A percentile compares a stretch with the other conserved stretches of the same genome.
Conservation (phyloP, 192 early-diverging fungal species). For the Coemansia asiatica region DNA sequence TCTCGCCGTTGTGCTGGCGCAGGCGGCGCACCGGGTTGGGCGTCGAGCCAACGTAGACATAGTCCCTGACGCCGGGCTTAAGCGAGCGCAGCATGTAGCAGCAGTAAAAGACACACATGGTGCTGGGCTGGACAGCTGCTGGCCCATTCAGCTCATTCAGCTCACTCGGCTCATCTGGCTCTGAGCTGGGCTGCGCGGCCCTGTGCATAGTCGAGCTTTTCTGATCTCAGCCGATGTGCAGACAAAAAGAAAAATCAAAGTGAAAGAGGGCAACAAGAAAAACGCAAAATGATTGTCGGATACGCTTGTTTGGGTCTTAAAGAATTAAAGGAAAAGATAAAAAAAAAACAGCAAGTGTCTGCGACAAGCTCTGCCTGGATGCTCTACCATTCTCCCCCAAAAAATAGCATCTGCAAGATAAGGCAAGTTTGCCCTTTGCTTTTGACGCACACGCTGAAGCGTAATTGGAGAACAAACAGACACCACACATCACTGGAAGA, state of each 20-base stretch:
- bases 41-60: slow-evolving; percentile 54
- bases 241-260: background rate
- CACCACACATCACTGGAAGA: no score
- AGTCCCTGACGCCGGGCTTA: slow-evolving; percentile 27
- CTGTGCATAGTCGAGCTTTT: background rate
- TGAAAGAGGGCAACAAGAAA: no score
- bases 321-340: background rate
- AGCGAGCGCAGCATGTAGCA: slow-evolving; percentile 52
- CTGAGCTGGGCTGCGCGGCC: background rate
- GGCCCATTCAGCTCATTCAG: background rate
- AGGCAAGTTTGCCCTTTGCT: background rate
- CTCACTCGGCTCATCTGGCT: background rate
- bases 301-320: background rate
- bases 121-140: background rate
- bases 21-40: slow-evolving; percentile 45
- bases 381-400: background rate
- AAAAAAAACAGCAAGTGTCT: background rate
- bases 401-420: no score
- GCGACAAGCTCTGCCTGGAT: no score
- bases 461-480: background rate
- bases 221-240: no score
- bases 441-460: background rate
- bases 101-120: slow-evolving; percentile 40
- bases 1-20: slow-evolving; percentile 56
- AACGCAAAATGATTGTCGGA: background rate